These are phyloP conservation scores for Gastroboletus turbinatus DNA, from an alignment of 1,284 basidiomycete species.

Conservation along the genomic window DNA sequence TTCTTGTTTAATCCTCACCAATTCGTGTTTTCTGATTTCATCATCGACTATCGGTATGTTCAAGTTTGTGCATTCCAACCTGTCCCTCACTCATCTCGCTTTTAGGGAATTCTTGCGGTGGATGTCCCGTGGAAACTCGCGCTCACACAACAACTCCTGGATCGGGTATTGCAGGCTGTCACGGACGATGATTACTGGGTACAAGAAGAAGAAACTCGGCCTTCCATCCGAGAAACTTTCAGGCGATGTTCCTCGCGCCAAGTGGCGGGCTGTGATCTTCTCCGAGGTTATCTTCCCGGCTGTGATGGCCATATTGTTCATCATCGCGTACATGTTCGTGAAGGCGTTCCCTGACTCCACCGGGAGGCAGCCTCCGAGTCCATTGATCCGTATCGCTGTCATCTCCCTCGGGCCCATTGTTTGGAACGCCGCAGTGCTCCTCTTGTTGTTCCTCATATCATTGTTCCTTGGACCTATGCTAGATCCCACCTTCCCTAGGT, in stretches of 20 bases:
- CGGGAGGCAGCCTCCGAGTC: constrained; percentile 67
- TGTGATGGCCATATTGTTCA: constrained; percentile 80
- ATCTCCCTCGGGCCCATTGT: constrained; percentile 94
- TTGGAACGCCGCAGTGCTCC: constrained; percentile 88
- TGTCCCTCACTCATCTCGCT: constrained; percentile 10
- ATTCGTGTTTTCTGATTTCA: constrained; percentile 92
- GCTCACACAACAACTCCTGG: constrained; percentile 97
- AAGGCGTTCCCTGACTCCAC: constrained; percentile 77
- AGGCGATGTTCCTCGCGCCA: constrained; percentile 86
- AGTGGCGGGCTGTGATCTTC: constrained; percentile 85
- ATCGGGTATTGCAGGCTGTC: constrained; percentile 95
- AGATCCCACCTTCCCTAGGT: constrained; percentile 79
- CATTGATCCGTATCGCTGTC: constrained; percentile 89
- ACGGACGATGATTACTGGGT: constrained; percentile 93
- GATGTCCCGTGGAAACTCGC: constrained; percentile 96
- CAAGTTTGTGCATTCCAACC: not conserved
- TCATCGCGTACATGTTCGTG: constrained; percentile 88
- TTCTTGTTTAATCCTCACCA: constrained; percentile 98
- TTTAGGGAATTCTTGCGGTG: constrained; percentile 88
- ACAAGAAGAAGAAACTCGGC: constrained; percentile 95
- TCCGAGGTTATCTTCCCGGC: constrained; percentile 88
- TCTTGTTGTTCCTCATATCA: constrained; percentile 87
- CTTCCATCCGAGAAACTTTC: constrained; percentile 94
- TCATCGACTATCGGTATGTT: constrained; percentile 89
- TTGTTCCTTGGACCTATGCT: constrained; percentile 92